Evolutionary conservation across 2,329 filamentous ascomycete genomes (phyloP).

Genomic region (Aureobasidium sp.): DNA sequence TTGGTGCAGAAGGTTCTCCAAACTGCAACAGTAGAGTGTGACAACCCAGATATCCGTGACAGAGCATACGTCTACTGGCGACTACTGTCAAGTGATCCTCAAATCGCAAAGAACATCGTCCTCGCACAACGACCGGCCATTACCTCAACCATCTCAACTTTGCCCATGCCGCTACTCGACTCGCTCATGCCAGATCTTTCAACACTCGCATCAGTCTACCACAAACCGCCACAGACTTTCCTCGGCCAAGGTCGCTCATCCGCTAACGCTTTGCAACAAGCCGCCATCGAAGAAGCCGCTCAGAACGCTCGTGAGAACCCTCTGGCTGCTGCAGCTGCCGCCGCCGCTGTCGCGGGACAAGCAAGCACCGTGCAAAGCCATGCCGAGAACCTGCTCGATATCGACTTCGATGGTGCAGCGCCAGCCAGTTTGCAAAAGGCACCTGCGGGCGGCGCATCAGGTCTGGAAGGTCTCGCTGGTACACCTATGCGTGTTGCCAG

Average conservation of each 20-base stretch:
- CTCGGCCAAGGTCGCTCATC: constrained; percentile 91
- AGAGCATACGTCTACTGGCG: constrained; percentile 98
- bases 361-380: constrained; percentile 57
- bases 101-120: constrained; percentile 86
- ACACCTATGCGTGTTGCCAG: constrained; percentile 64
- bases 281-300: constrained; percentile 91
- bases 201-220: constrained; percentile 92
- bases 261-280: constrained; percentile 86
- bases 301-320: constrained; percentile 91
- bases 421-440: constrained; percentile 75
- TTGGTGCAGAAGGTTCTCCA: constrained; percentile 94
- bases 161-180: constrained; percentile 76
- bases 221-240: constrained; percentile 97
- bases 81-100: constrained; percentile 81
- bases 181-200: constrained; percentile 87
- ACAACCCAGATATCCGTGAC: constrained; percentile 96
- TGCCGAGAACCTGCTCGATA: constrained; percentile 89
- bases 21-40: constrained; percentile 84
- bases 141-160: constrained; percentile 82
- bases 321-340: constrained; percentile 74
- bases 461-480: constrained; percentile 47
- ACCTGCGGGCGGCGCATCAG: constrained; percentile 40
- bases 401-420: constrained; percentile 88
- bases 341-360: constrained; percentile 49
- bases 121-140: constrained; percentile 93